Percentiles rank a stretch among this genome's conserved stretches.
phyloP scores from a whole-genome alignment of 495 filamentous ascomycete species.

The Trichoderma parareesei region DNA sequence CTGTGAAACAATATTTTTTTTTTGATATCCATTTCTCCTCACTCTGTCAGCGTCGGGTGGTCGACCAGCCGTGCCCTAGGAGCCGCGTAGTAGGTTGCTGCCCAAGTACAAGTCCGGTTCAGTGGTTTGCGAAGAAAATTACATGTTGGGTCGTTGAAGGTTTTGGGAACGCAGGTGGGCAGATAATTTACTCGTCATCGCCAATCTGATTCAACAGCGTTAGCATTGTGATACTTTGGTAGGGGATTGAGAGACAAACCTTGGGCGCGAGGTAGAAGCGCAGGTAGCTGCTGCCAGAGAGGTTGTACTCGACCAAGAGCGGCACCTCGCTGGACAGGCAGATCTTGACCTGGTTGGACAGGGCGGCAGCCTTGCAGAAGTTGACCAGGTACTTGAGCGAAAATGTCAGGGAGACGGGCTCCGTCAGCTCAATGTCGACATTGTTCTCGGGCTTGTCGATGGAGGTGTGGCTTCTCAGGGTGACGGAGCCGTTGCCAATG shows the following conservation, averaged over 20 bases:
- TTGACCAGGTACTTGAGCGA: slow-evolving; percentile 99
- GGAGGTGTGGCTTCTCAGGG: slow-evolving; percentile 79
- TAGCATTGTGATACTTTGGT: slow-evolving; percentile 12
- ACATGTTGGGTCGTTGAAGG: not conserved
- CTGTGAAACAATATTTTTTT: not conserved
- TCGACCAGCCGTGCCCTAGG: not conserved
- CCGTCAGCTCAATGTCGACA: slow-evolving; percentile 80
- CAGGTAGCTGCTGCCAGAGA: slow-evolving; percentile 77
- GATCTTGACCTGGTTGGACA: slow-evolving; percentile 77
- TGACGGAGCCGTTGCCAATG: slow-evolving; percentile 91
- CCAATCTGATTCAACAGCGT: slow-evolving; percentile 54
- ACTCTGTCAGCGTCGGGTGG: not conserved
- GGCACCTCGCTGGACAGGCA: slow-evolving; percentile 95
- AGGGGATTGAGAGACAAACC: slow-evolving; percentile 42
- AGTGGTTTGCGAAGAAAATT: not conserved
- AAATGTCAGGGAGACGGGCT: slow-evolving; percentile 94
- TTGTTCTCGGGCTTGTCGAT: slow-evolving; percentile 84
- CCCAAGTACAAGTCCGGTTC: not conserved
- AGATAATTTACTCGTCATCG: slow-evolving; percentile 67
- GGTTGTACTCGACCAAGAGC: slow-evolving; percentile 83
- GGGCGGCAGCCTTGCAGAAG: slow-evolving; percentile 94
- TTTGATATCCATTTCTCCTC: slow-evolving; percentile 1
- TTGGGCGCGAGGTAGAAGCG: slow-evolving; percentile 98
- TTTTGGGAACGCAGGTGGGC: not conserved
- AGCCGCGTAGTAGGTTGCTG: not conserved